Percentiles rank a stretch among this genome's conserved stretches.
Conservation (phyloP, 768 basidiomycete genomes). For the Kwoniella europaea region DNA sequence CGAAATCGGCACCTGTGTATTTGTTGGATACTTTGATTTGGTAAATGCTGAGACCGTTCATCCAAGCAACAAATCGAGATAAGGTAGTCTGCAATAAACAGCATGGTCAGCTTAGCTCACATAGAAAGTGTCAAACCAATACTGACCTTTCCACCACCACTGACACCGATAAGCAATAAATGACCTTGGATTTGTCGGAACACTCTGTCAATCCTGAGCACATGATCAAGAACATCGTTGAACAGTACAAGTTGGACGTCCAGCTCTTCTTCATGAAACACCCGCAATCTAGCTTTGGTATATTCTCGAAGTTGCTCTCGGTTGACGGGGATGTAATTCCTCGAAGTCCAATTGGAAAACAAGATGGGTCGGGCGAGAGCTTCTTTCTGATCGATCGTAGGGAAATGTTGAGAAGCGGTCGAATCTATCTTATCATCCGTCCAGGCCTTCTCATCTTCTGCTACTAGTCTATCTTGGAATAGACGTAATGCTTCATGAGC, state of each 20-base stretch:
- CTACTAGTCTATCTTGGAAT: conserved; percentile 95
- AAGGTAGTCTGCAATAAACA: conserved; percentile 75
- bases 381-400: conserved; percentile 83
- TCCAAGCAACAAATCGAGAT: conserved; percentile 99
- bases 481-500: conserved; percentile 95
- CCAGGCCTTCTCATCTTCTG: conserved; percentile 90
- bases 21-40: conserved; percentile 99
- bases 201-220: conserved; percentile 95
- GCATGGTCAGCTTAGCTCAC: background rate
- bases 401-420: conserved; percentile 87
- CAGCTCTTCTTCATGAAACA: conserved; percentile 99
- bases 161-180: conserved; percentile 93
- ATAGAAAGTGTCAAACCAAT: background rate
- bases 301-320: conserved; percentile 91
- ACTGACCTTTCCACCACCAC: conserved; percentile 93
- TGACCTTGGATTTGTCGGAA: conserved; percentile 99
- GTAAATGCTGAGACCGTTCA: conserved; percentile 98
- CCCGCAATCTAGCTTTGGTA: conserved; percentile 90
- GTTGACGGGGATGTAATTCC: conserved; percentile 93
- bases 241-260: conserved; percentile 97
- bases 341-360: conserved; percentile 99
- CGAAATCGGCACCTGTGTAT: conserved; percentile 97
- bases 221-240: conserved; percentile 98
- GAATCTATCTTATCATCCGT: conserved; percentile 90
- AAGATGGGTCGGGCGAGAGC: conserved; percentile 87